Base-by-base conservation (phyloP, 192 early-diverging fungal species). In the Backusella luteola region DNA sequence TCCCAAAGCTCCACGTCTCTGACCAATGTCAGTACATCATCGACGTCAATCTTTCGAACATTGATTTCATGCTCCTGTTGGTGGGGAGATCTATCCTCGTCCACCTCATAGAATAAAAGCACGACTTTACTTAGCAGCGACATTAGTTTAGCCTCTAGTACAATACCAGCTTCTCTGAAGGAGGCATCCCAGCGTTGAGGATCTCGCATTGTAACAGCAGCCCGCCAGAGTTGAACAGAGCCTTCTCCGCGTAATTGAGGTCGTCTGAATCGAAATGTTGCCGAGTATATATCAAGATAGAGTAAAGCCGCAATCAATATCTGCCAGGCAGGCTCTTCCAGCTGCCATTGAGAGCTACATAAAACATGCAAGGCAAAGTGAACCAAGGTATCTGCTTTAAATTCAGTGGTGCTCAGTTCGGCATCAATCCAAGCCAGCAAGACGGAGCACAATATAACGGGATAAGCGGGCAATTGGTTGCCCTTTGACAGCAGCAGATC, bases 1-100 rank as follows among this genome's bases (percentile, higher is more conserved):
- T 81, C 80, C 80, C 80, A 81, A 34, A 70, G 36, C 41, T 81
- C 80, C 32, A 81, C 49, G 38, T 81, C 80, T 34, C 73, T 73
- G 3, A 81, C 80, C 6, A 81, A 29, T 1, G 66, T 78, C 69
- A 81, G 71, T 6, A 81, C 72, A 36, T 77, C 76, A 68, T 81
- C 80, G 1, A 81, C 80, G 66, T 81, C 80, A 12, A 81, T 68
- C 67, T 81, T 81, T 6, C 67, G 29, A 26, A 81, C 76, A 17
- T 49, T 26, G 44, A 73, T 46, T 66, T 67, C 17, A 32, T 59
- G 52, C n/a, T 44, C 42, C 34, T 42, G 34, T 26, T 15, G 19
- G 26, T 34, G 34, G 12, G 56, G 56, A 7, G 56, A 63, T 63
- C 56, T 63, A 44, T 71, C 49, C 4, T 76, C 52, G 23, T 71